Base-by-base conservation (phyloP, 2,329 filamentous ascomycete genomes). In the Aspergillus luchuensis region DNA sequence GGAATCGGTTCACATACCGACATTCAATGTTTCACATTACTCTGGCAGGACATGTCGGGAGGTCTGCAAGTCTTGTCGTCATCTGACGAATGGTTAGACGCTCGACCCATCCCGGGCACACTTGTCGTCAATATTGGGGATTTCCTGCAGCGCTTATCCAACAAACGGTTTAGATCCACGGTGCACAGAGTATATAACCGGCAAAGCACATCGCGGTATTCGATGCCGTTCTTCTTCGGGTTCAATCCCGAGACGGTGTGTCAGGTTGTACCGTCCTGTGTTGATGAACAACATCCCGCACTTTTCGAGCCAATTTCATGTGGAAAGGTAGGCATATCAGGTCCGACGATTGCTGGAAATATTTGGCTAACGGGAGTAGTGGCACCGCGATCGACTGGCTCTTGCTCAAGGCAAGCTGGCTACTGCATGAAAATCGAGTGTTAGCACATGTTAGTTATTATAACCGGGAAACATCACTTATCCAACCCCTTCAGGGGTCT, bases 151-250 rank as follows among this genome's bases (percentile, higher is more conserved):
- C 74, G 81, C 10, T 72, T 84, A 23, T 80, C 78, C 43, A 84
- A 84, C 67, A 79, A 84, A 65, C 76, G 71, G 15, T 82, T 83
- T 65, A 81, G 78, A 63, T 81, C 78, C 5, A 84, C 81, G 0
- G 79, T 84, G 17, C 83, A 85, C 67, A 73, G 82, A 15, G 82
- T 86, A 2, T 67, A 69, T 59, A 71, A 70, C 25, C 62, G 63
- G 1, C 65, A 66, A 15, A 64, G 64, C 0, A 69, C 69, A 10
- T 80, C 81, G 56, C 73, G 83, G 13, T 81, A 83, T 45, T 84
- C 80, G 0, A 84, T 86, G 80, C 82, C 83, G 0, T 85, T 86
- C 67, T 86, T 86, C 70, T 82, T 85, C 65, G 80, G 80, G 0
- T 79, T 85, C 59, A 84, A 85, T 64, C 81, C 82, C 52, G 81